Percentiles rank a stretch among this genome's conserved stretches.
Conservation (phyloP, 2,329 filamentous ascomycete species). For the Diaporthe caulivora region DNA sequence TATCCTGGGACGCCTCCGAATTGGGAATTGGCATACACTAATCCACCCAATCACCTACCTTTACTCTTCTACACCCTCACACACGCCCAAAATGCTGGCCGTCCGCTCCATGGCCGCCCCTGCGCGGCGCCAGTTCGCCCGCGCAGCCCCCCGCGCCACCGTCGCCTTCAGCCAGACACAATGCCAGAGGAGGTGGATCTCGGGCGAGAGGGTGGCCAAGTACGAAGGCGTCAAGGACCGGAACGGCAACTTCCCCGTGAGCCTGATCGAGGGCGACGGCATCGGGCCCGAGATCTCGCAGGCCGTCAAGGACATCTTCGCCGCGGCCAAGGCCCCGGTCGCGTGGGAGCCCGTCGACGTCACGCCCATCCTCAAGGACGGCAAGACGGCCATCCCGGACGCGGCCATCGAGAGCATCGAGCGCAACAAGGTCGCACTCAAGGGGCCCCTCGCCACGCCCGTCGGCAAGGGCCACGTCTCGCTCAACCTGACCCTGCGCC, state of each 20-base stretch:
- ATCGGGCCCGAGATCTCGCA: constrained; percentile 98
- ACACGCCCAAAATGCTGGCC: constrained; percentile 76
- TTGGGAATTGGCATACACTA: constrained; percentile 12
- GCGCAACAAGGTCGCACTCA: constrained; percentile 96
- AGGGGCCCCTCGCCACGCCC: constrained; percentile 96
- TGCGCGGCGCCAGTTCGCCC: constrained; percentile 82
- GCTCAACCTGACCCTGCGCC: constrained; percentile 96
- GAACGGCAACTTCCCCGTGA: constrained; percentile 96
- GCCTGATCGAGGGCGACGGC: constrained; percentile 98
- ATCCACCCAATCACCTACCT: not conserved
- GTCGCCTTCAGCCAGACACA: constrained; percentile 54
- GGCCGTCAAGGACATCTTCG: constrained; percentile 99
- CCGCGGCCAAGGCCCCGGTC: constrained; percentile 91
- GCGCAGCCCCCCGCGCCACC: constrained; percentile 71
- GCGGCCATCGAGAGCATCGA: constrained; percentile 93
- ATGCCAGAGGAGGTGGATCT: constrained; percentile 74
- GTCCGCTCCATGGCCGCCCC: constrained; percentile 82
- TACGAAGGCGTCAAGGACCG: constrained; percentile 92
- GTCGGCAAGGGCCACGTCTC: constrained; percentile 99
- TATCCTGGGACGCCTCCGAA: not conserved
- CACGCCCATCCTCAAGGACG: constrained; percentile 91
- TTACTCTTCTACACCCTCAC: not conserved
- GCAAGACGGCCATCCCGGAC: constrained; percentile 94
- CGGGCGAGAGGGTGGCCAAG: constrained; percentile 83
- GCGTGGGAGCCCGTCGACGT: constrained; percentile 98